Base-by-base conservation (phyloP, 1,284 basidiomycete species). In the Pseudozyma flocculosa region DNA sequence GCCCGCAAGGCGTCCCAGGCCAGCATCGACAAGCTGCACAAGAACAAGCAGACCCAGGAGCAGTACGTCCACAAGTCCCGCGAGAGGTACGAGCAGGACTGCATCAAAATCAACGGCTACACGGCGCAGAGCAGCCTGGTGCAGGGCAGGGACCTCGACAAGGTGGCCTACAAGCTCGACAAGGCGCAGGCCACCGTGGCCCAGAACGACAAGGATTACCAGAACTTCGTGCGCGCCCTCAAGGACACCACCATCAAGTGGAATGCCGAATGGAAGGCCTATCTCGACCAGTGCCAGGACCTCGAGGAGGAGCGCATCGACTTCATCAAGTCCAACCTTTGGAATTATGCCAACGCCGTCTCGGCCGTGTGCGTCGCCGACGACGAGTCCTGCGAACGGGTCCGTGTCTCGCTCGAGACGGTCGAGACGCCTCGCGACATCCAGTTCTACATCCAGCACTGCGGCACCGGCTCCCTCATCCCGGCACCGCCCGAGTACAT, bases 321-420 rank as follows among this genome's bases (percentile, higher is more conserved):
- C 61, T 90, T 95, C 74, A 87, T 89, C 81, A 96, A 95, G 81
- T 89, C 93, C 77, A 90, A 91, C 67, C 83, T 95, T 77, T 99
- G 94, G 94, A 86, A 87, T 29, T 96, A 91, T 77, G 92, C 94
- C 2, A 99, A 99, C 78, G 87, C 88, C 1, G 87, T 97, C 19
- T 95, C 92, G 4, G 90, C 90, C 8, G 89, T 96, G 23, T 98
- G 95, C 73, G 93, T 99, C 14, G 83, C 87, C 19, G 94, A 98
- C 75, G 95, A 98, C 76, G 91, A 95, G 47, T 68, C 65, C 1
- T 78, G 74, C 59, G 74, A 78, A 48, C 61, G 72, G 11, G 65
- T 76, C 22, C 61, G 74, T 18, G 74, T 76, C 43, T 61, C 73
- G 29, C 61, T 78, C 18, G 74, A 78, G 50, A 67, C 61, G 36